Base-by-base conservation (phyloP, 1,284 basidiomycete genomes). In the Singerocomus inundabilis region DNA sequence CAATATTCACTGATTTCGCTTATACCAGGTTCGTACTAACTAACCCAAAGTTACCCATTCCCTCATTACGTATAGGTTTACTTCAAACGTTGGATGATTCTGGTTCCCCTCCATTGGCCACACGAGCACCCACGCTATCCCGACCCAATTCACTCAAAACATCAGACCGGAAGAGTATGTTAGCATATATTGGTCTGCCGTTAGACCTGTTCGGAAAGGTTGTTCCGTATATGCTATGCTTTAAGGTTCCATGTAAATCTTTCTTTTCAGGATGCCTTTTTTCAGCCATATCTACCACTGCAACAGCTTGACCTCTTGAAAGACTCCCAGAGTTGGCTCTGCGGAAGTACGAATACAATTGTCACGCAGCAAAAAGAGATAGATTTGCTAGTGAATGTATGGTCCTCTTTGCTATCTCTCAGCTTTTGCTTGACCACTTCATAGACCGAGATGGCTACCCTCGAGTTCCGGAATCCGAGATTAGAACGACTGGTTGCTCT, bases 251-350 rank as follows among this genome's bases (percentile, higher is more conserved):
- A 4, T 13, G 36, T 46, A 29, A 57, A 48, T 44, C 4, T 40
- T 28, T 18, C 7, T 39, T 16, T 51, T 31, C 55, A 90, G 84
- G 91, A 93, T 57, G 81, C 93, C 2, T 95, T 98, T 73, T 99
- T 99, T 73, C 96, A 99, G 70, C 97, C 96, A 1, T 99, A 98
- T 70, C 77, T 99, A 21, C 96, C 96, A 0, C 70, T 99, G 8
- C 96, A 99, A 69, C 95, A 99, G 69, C 78, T 98, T 15, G 96
- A 98, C 57, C 81, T 94, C 72, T 72, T 97, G 35, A 85, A 81
- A 59, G 82, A 86, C 28, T 86, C 89, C 4, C 77, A 79, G 38
- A 85, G 87, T 53, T 99, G 91, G 87, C 76, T 99, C 18, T 91
- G 88, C 59, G 89, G 96, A 10, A 94, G 92, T 55, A 99, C 96